phyloP scores from a whole-genome alignment of 148 eudicot genomes.

The Arctostaphylos glauca region DNA sequence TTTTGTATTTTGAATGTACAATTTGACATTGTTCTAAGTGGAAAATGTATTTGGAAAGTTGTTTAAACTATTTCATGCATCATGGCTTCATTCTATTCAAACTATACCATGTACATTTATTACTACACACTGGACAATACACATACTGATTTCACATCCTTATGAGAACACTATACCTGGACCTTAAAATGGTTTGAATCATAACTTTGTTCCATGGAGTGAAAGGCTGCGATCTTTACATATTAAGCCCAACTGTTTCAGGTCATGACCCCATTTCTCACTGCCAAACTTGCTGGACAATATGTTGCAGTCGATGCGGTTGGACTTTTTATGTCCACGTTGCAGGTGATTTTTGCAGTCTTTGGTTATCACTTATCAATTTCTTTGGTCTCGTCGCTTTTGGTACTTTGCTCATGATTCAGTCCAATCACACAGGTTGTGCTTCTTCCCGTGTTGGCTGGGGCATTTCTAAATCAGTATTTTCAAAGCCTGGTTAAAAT shows the following conservation, averaged over 20 bases:
- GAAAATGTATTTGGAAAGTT: neutral
- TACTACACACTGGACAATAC: neutral
- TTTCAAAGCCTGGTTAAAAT: constrained; percentile 59
- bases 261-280: constrained; percentile 83
- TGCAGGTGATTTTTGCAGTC: constrained; percentile 43
- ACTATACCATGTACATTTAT: neutral
- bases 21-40: neutral
- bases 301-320: constrained; percentile 71
- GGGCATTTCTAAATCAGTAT: constrained; percentile 80
- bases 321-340: constrained; percentile 69
- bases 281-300: constrained; percentile 83
- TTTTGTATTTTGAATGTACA: neutral
- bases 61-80: neutral
- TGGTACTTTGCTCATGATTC: neutral
- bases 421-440: constrained; percentile 49
- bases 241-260: constrained; percentile 19
- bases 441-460: constrained; percentile 78
- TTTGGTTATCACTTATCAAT: neutral
- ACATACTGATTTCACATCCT: neutral
- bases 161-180: neutral
- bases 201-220: neutral
- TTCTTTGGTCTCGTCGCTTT: neutral
- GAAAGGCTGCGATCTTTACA: neutral
- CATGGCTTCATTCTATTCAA: neutral
- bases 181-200: neutral